Conservation (phyloP, 1,284 basidiomycete species). For the Pseudozyma sp. region DNA sequence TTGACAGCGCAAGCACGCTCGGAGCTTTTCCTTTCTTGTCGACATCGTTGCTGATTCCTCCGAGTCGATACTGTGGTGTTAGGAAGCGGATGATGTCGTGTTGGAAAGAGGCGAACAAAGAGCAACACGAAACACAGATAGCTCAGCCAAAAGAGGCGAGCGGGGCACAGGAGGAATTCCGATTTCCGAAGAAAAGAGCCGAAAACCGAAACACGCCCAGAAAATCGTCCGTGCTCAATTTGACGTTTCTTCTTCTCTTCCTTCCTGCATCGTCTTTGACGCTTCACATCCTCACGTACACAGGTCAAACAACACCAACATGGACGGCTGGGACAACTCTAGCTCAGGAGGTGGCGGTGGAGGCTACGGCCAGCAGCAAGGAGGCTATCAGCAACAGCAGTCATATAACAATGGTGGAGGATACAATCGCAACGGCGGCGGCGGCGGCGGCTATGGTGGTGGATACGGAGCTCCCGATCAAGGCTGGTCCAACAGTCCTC, state of each 20-base stretch:
- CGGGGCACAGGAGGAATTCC: neutral
- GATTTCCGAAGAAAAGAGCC: slow-evolving; percentile 14
- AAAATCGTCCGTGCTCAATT: neutral
- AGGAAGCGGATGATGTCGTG: slow-evolving; percentile 1
- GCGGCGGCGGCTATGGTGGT: neutral
- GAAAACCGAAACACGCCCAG: neutral
- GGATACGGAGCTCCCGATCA: slow-evolving; percentile 23
- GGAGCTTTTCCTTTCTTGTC: slow-evolving; percentile 72
- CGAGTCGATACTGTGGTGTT: neutral
- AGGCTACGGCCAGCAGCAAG: neutral
- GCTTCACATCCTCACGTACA: neutral
- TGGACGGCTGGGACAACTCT: slow-evolving; percentile 38
- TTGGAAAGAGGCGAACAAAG: neutral
- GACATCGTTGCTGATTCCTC: slow-evolving; percentile 30
- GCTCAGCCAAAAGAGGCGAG: neutral
- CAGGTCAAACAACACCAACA: neutral
- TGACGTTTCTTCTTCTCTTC: neutral
- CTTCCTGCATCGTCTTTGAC: neutral
- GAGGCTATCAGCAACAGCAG: slow-evolving; percentile 25
- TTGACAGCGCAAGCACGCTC: slow-evolving; percentile 92
- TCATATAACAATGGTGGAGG: slow-evolving; percentile 13
- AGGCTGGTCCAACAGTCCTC: slow-evolving; percentile 42
- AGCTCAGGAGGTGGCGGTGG: neutral
- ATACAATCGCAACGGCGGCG: neutral
- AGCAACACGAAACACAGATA: neutral